Evolutionary conservation across 1,284 basidiomycete genomes (phyloP).

Genomic region (Porodaedalea pini): DNA sequence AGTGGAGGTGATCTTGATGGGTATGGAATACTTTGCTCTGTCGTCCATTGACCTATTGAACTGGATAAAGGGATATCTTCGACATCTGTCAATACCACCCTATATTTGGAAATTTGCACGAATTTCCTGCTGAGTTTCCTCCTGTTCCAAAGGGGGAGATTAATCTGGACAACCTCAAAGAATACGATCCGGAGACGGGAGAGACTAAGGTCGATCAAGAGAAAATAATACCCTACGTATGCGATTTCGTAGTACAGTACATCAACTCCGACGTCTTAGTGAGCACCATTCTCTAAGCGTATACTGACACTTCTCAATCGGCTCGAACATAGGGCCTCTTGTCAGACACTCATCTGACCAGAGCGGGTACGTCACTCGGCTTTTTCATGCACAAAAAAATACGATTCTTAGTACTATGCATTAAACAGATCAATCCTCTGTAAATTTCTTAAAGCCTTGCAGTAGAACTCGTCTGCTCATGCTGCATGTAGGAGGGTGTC

Average conservation of each 20-base stretch:
- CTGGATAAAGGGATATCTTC: constrained; percentile 47
- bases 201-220: constrained; percentile 44
- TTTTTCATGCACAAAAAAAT: no score
- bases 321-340: constrained; percentile 50
- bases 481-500: constrained; percentile 51
- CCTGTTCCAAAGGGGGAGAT: constrained; percentile 30
- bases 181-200: constrained; percentile 19
- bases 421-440: constrained; percentile 62
- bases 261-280: constrained; percentile 78
- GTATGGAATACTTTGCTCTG: constrained; percentile 34
- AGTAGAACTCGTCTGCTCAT: constrained; percentile 16
- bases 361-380: constrained; percentile 52
- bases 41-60: constrained; percentile 3
- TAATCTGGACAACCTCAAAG: background rate
- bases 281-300: constrained; percentile 22
- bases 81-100: constrained; percentile 40
- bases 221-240: constrained; percentile 70
- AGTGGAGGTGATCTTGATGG: constrained; percentile 76
- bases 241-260: constrained; percentile 79
- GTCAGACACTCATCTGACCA: constrained; percentile 65
- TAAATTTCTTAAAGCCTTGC: constrained; percentile 28
- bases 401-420: no score
- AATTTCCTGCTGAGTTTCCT: constrained; percentile 51
- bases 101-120: constrained; percentile 25
- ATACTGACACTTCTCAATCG: background rate